These are phyloP conservation scores for Iberis amara DNA, from an alignment of 441 rosid genomes.

Conservation along the genomic window DNA sequence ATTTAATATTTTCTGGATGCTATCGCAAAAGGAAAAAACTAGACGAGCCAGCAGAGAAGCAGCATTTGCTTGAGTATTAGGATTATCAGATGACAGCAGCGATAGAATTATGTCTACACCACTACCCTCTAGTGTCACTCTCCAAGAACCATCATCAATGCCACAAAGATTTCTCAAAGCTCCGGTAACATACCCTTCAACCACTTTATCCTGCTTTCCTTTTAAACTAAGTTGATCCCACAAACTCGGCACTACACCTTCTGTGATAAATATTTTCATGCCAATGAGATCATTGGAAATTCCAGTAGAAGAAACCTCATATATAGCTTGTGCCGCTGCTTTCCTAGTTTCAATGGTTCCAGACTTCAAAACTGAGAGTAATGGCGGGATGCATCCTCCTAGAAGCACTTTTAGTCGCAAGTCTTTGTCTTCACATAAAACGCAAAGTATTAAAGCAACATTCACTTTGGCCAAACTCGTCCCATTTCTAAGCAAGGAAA, in stretches of 20 bases:
- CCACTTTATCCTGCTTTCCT: conserved; percentile 59
- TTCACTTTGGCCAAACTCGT: conserved; percentile 81
- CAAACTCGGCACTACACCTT: conserved; percentile 94
- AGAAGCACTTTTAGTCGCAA: conserved; percentile 89
- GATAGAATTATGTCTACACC: conserved; percentile 92
- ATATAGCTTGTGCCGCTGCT: conserved; percentile 91
- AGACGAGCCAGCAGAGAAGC: conserved; percentile 91
- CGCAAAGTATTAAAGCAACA: conserved; percentile 86
- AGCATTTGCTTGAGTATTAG: conserved; percentile 78
- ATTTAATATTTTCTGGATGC: conserved; percentile 50
- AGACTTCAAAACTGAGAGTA: conserved; percentile 93
- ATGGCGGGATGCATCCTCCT: conserved; percentile 98
- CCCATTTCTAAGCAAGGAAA: conserved; percentile 94
- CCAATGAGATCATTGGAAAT: conserved; percentile 86
- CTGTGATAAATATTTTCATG: conserved; percentile 91
- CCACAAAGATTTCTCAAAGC: conserved; percentile 84
- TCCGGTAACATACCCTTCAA: conserved; percentile 86
- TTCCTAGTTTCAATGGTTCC: conserved; percentile 85
- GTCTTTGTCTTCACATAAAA: conserved; percentile 95
- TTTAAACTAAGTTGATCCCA: conserved; percentile 78
- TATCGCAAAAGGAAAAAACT: conserved; percentile 77
- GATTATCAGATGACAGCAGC: conserved; percentile 71
- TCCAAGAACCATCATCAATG: conserved; percentile 90
- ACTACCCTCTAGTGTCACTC: conserved; percentile 73
- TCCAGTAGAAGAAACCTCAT: conserved; percentile 92